Evolutionary conservation across 2,329 filamentous ascomycete species (phyloP), one percentile per base, ranked within the genome.

Genomic region (Remersonia thermophila): DNA sequence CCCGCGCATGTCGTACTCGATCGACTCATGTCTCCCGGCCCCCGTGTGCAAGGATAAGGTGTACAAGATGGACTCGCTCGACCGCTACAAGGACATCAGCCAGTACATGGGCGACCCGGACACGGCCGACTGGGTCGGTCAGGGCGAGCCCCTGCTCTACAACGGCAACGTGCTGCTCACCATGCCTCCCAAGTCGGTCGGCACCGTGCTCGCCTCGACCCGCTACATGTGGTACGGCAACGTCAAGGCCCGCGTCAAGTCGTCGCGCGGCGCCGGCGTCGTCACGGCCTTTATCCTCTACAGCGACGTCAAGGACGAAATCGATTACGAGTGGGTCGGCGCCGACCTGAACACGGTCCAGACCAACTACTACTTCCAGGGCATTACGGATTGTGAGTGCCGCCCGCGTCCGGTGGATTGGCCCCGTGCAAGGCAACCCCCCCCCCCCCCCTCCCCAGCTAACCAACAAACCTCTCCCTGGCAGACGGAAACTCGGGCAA

Each of bases 181-280:
- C 47, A 94, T 98, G 89, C 77, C 83, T 29, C 73, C 80, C 45
- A 71, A 80, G 49, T 87, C 82, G 25, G 81, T 84, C 28, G 91
- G 91, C 37, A 95, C 91, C 8, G 74, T 98, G 31, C 63, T 98
- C 37, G 82, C 86, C 45, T 69, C 73, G 7, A 89, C 85, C 39
- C 69, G 76, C 47, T 96, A 95, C 62, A 79, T 98, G 61, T 96
- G 91, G 91, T 98, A 96, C 59, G 91, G 91, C 54, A 94, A 83
- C 59, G 79, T 94, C 51, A 82, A 80, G 57, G 85, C 84, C 37
- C 82, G 66, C 38, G 67, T 96, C 58, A 91, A 85, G 68, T 89
- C 86, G 0, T 81, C 80, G 46, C 78, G 83, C 52, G 87, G 86
- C 39, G 63, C 68, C 31, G 91, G 91, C 68, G 91, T 98, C 15